phyloP scores from a whole-genome alignment of 2,329 filamentous ascomycete genomes.

The Lithohypha guttulata region DNA sequence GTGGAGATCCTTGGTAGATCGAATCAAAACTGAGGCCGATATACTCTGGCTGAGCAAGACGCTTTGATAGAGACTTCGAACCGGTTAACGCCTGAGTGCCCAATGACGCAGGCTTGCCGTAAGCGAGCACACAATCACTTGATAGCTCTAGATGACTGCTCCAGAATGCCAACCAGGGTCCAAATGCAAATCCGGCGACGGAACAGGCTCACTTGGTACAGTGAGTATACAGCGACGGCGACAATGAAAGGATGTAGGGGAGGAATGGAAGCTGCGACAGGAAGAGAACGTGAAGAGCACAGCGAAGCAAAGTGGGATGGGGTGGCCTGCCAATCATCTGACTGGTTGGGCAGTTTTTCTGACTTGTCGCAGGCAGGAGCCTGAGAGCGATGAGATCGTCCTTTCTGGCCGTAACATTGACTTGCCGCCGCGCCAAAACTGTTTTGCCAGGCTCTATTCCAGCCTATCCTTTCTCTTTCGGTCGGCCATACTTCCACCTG shows the following conservation, averaged over 20 bases:
- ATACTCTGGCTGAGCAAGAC: conserved; percentile 2
- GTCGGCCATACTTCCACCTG: not conserved
- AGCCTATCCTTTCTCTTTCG: not conserved
- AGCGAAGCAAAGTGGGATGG: conserved; percentile 3
- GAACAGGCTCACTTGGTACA: no score
- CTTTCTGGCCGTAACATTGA: no score
- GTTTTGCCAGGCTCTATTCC: conserved; percentile 2
- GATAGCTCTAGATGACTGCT: not conserved
- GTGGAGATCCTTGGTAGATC: no score
- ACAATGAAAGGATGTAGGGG: no score
- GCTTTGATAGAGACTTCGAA: not conserved
- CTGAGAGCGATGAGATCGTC: no score
- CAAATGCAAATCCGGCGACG: no score
- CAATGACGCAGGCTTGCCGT: conserved; percentile 7
- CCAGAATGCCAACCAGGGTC: no score
- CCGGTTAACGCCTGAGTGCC: conserved; percentile 8
- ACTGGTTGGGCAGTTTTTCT: no score
- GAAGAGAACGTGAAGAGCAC: conserved; percentile 7
- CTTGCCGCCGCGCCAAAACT: no score
- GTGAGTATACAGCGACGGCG: no score
- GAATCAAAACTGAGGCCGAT: no score
- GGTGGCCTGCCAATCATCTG: conserved; percentile 9
- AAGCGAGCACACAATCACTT: conserved; percentile 3
- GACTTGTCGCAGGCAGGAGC: conserved; percentile 8
- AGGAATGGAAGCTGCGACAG: conserved; percentile 9